These are phyloP conservation scores for Aspergillus ellipticus DNA, from an alignment of 495 filamentous ascomycete species.

Conservation along the genomic window DNA sequence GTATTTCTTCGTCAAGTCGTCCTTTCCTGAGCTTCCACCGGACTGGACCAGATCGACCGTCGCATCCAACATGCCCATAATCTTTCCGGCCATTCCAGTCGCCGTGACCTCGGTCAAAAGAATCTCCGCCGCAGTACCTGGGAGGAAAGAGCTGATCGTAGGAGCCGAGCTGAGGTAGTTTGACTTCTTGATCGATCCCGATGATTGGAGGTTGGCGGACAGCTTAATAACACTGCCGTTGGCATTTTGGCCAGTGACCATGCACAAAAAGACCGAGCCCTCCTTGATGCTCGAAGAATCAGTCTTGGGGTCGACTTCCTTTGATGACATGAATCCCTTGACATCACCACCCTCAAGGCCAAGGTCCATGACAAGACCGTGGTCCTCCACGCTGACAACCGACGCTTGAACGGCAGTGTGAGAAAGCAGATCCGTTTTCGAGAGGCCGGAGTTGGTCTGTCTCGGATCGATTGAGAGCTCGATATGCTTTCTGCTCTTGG, in stretches of 20 bases:
- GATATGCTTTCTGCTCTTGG: slow-evolving; percentile 73
- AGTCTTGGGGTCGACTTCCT: slow-evolving; percentile 63
- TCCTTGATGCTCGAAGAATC: slow-evolving; percentile 63
- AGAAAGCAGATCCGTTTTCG: slow-evolving; percentile 62
- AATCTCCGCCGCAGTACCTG: slow-evolving; percentile 83
- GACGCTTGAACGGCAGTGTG: slow-evolving; percentile 81
- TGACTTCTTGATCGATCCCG: slow-evolving; percentile 66
- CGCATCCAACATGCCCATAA: slow-evolving; percentile 87
- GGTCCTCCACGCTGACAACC: slow-evolving; percentile 86
- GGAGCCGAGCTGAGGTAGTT: slow-evolving; percentile 70
- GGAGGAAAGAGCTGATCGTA: slow-evolving; percentile 83
- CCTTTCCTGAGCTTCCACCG: slow-evolving; percentile 58
- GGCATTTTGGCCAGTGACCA: slow-evolving; percentile 69
- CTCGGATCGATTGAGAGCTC: slow-evolving; percentile 78
- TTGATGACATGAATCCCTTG: slow-evolving; percentile 84
- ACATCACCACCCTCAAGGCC: slow-evolving; percentile 63
- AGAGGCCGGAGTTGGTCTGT: slow-evolving; percentile 69
- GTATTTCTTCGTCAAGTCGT: slow-evolving; percentile 68
- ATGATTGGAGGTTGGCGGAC: slow-evolving; percentile 64
- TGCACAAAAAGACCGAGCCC: slow-evolving; percentile 79
- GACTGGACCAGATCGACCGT: slow-evolving; percentile 89
- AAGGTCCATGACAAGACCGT: slow-evolving; percentile 91
- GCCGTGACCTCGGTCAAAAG: slow-evolving; percentile 67
- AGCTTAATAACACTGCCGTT: slow-evolving; percentile 84
- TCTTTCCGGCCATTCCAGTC: slow-evolving; percentile 69